phyloP scores from a whole-genome alignment of 2,329 filamentous ascomycete species.

The Neofusicoccum kwambonambiense region DNA sequence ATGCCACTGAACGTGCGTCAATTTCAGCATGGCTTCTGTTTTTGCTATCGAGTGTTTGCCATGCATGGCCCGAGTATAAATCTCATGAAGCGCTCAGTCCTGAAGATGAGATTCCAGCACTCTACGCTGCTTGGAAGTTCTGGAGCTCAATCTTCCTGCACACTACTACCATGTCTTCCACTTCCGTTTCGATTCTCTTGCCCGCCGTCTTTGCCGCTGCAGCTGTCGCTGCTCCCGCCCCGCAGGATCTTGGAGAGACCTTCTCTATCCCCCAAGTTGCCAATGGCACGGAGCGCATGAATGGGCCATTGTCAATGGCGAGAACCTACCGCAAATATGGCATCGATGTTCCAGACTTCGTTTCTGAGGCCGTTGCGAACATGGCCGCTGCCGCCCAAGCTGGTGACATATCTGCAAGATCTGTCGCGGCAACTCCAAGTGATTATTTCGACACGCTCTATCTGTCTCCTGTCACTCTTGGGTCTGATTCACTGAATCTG shows the following conservation, averaged over 20 bases:
- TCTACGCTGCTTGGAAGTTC: background rate
- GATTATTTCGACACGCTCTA: conserved; percentile 34
- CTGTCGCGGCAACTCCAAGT: conserved; percentile 21
- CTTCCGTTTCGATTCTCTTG: background rate
- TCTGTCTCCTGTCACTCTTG: conserved; percentile 59
- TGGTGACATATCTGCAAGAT: conserved; percentile 41
- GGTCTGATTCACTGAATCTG: conserved; percentile 61
- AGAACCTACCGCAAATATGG: conserved; percentile 43
- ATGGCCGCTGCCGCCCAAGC: conserved; percentile 32
- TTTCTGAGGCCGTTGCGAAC: conserved; percentile 33
- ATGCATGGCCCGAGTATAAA: background rate
- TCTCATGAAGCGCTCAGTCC: background rate
- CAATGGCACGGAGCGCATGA: conserved; percentile 24
- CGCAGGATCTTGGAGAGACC: background rate
- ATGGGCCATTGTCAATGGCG: conserved; percentile 36
- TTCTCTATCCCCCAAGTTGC: conserved; percentile 35
- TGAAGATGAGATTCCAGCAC: background rate
- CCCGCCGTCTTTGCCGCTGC: background rate
- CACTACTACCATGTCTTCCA: background rate
- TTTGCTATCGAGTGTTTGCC: background rate
- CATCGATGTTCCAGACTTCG: conserved; percentile 29
- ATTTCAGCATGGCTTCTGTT: background rate
- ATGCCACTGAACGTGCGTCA: background rate
- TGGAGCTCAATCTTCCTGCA: background rate
- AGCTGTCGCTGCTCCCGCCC: background rate